A percentile compares a stretch with the other conserved stretches of the same genome.
These are phyloP conservation scores for Fagopyrum tataricum DNA, from an alignment of 148 eudicot genomes.

Conservation along the genomic window DNA sequence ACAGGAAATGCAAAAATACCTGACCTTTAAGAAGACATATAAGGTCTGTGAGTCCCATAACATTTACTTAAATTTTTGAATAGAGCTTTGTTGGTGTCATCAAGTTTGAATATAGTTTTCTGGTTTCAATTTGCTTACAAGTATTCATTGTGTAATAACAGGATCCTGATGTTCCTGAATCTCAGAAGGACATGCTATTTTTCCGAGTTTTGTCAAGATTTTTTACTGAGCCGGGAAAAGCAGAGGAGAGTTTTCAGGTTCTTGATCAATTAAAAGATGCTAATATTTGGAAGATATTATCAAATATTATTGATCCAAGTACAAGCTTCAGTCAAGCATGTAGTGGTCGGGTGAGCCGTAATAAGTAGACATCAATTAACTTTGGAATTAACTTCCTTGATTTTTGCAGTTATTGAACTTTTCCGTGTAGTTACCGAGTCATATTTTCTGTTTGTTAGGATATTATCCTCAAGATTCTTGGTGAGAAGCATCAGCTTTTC, in stretches of 20 bases:
- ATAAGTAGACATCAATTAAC: not conserved
- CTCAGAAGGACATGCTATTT: constrained; percentile 49
- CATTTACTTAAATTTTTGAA: not conserved
- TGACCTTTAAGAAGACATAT: constrained; percentile 66
- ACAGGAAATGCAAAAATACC: constrained; percentile 88
- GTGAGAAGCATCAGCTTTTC: constrained; percentile 69
- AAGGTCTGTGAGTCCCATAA: constrained; percentile 40
- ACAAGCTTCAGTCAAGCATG: constrained; percentile 53
- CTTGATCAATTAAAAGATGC: constrained; percentile 92
- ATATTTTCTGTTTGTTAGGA: constrained; percentile 30
- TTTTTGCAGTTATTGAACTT: not conserved
- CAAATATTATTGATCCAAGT: constrained; percentile 55
- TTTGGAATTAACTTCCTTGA: not conserved
- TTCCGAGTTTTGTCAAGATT: constrained; percentile 79
- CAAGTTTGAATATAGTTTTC: not conserved
- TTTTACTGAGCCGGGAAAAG: constrained; percentile 68
- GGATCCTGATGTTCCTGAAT: constrained; percentile 65
- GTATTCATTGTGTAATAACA: constrained; percentile 25
- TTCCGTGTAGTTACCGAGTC: not conserved
- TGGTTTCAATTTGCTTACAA: not conserved
- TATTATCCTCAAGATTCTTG: constrained; percentile 73
- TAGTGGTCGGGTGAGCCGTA: constrained; percentile 52
- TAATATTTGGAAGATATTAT: constrained; percentile 70
- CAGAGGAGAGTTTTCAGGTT: constrained; percentile 69
- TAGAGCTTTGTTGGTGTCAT: not conserved